Percentiles rank a stretch among this genome's conserved stretches.
These are phyloP conservation scores for Lomentospora prolificans DNA, from an alignment of 2,329 filamentous ascomycete genomes.

Conservation along the genomic window DNA sequence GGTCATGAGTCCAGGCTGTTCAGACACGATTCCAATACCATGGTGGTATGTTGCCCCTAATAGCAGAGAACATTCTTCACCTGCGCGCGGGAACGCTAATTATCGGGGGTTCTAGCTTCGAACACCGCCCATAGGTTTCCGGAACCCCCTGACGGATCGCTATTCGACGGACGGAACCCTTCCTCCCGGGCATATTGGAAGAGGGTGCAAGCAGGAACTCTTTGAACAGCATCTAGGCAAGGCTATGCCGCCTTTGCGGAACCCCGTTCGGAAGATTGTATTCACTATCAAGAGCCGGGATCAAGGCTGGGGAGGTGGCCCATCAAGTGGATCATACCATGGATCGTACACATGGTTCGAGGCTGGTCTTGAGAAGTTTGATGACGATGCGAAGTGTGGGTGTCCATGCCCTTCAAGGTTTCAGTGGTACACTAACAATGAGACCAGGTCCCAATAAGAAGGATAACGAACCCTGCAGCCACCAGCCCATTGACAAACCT, in stretches of 20 bases:
- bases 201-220: slow-evolving; percentile 1
- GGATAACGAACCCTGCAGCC: neutral
- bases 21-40: neutral
- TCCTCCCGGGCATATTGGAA: neutral
- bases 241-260: slow-evolving; percentile 14
- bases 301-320: slow-evolving; percentile 44
- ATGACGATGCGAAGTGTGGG: slow-evolving; percentile 16
- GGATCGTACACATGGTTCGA: slow-evolving; percentile 55
- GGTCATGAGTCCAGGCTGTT: neutral
- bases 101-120: slow-evolving; percentile 22
- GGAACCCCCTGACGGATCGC: slow-evolving; percentile 8
- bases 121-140: slow-evolving; percentile 29
- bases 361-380: slow-evolving; percentile 46
- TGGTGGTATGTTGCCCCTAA: neutral
- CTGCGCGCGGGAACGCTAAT: too few species aligned
- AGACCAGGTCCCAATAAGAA: neutral
- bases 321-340: slow-evolving; percentile 27
- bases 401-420: neutral
- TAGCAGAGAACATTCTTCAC: too few species aligned
- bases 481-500: slow-evolving; percentile 1
- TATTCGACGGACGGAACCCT: neutral
- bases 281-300: slow-evolving; percentile 49
- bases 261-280: slow-evolving; percentile 50
- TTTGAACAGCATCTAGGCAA: slow-evolving; percentile 1
- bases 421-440: neutral